Evolutionary conservation across 2,329 filamentous ascomycete genomes (phyloP).

Genomic region (Dryadomyces quercivorus): DNA sequence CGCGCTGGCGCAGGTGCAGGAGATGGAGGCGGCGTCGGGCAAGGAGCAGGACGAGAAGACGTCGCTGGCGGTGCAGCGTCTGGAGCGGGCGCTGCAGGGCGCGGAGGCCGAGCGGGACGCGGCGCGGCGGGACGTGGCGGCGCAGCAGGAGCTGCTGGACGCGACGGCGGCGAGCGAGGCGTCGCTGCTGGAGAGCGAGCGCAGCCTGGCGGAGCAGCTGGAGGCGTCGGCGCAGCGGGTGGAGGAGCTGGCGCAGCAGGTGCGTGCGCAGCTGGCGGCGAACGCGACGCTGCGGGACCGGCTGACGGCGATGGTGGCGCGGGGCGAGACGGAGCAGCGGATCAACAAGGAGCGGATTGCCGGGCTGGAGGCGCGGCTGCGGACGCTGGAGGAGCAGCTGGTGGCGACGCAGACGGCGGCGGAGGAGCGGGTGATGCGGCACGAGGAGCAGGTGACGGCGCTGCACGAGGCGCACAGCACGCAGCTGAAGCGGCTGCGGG

Average conservation of each 20-base stretch:
- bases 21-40: conserved; percentile 34
- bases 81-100: conserved; percentile 56
- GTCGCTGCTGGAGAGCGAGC: conserved; percentile 45
- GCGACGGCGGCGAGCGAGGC: conserved; percentile 44
- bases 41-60: conserved; percentile 41
- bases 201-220: conserved; percentile 56
- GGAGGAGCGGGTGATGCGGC: conserved; percentile 69
- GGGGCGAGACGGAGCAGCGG: conserved; percentile 75
- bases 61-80: conserved; percentile 46
- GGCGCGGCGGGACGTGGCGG: conserved; percentile 52
- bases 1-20: conserved; percentile 53
- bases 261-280: conserved; percentile 65
- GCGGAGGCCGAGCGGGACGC: conserved; percentile 61
- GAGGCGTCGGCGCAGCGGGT: conserved; percentile 58
- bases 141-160: conserved; percentile 50
- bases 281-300: conserved; percentile 67
- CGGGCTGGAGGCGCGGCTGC: conserved; percentile 68
- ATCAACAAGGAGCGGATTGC: conserved; percentile 73
- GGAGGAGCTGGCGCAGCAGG: conserved; percentile 66
- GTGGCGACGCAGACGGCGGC: conserved; percentile 72
- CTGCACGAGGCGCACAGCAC: conserved; percentile 66
- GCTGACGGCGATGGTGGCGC: conserved; percentile 65
- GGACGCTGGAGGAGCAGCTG: conserved; percentile 71
- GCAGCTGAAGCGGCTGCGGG: conserved; percentile 64
- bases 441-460: conserved; percentile 72